Evolutionary conservation across 1,139 yeast genomes (phyloP).

Genomic region (Taphrina wiesneri): DNA sequence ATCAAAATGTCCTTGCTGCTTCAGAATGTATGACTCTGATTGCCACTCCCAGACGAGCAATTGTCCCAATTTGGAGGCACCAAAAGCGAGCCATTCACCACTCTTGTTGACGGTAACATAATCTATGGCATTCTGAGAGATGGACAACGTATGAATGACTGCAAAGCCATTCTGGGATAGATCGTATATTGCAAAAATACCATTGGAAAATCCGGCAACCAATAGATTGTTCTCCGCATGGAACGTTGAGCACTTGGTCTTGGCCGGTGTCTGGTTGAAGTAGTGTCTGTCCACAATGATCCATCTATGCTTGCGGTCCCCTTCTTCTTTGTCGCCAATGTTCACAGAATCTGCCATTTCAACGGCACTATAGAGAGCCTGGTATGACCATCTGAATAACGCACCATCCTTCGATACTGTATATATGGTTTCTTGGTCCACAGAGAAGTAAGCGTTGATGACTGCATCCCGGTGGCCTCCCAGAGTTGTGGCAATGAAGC

Average conservation of each 20-base stretch:
- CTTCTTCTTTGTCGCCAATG: constrained; percentile 36
- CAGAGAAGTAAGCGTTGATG: constrained; percentile 79
- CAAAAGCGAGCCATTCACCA: constrained; percentile 98
- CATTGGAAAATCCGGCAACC: constrained; percentile 87
- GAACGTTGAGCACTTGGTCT: constrained; percentile 78
- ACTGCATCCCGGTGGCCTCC: constrained; percentile 94
- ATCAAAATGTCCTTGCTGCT: constrained; percentile 97
- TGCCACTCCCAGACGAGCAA: constrained; percentile 98
- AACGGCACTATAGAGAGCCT: constrained; percentile 45
- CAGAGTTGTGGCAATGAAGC: constrained; percentile 77
- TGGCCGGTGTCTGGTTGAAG: constrained; percentile 65
- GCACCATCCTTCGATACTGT: constrained; percentile 96
- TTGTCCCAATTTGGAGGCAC: constrained; percentile 89
- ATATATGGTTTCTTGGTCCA: constrained; percentile 72
- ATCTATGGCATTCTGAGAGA: constrained; percentile 89
- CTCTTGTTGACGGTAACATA: constrained; percentile 74
- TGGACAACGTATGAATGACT: constrained; percentile 78
- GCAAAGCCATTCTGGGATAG: constrained; percentile 65
- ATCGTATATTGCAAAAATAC: constrained; percentile 92
- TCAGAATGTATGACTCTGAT: constrained; percentile 88
- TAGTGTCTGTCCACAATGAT: constrained; percentile 74
- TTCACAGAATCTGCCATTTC: constrained; percentile 39
- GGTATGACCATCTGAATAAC: constrained; percentile 85
- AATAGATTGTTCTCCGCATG: constrained; percentile 70
- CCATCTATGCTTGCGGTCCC: constrained; percentile 55